Percentiles rank a stretch among this genome's conserved stretches.
These are phyloP conservation scores for Termitomyces bulborhizus DNA, from an alignment of 768 basidiomycete species.

Conservation along the genomic window DNA sequence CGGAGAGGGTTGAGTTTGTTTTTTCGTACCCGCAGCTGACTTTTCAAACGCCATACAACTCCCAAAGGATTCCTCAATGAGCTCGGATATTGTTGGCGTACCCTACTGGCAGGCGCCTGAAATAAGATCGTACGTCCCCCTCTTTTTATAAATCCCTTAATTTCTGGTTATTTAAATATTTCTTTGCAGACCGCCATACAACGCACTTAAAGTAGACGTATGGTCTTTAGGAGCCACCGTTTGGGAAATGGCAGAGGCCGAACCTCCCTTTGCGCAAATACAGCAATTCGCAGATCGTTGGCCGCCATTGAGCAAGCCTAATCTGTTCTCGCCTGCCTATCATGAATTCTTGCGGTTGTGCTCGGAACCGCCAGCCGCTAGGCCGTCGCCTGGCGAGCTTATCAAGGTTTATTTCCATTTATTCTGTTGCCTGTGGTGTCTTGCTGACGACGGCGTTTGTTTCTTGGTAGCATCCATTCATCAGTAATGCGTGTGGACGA, in stretches of 20 bases:
- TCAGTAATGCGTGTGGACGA: constrained; percentile 65
- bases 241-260: constrained; percentile 75
- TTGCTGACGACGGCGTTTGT: background rate
- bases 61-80: constrained; percentile 39
- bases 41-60: constrained; percentile 74
- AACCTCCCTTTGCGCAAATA: constrained; percentile 64
- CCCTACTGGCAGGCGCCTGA: constrained; percentile 86
- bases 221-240: constrained; percentile 83
- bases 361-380: constrained; percentile 48
- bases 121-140: constrained; percentile 52
- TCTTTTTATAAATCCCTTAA: background rate
- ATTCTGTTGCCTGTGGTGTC: background rate
- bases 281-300: constrained; percentile 55
- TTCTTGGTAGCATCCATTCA: constrained; percentile 47
- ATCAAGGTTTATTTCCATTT: constrained; percentile 41
- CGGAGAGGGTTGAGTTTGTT: background rate
- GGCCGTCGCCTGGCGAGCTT: constrained; percentile 54
- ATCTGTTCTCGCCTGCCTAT: constrained; percentile 59
- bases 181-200: constrained; percentile 52
- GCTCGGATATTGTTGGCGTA: constrained; percentile 61
- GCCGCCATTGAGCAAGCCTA: constrained; percentile 55
- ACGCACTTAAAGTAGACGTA: constrained; percentile 69
- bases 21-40: constrained; percentile 44
- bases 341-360: constrained; percentile 69
- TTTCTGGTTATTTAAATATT: background rate